Base-by-base conservation (phyloP, 2,329 filamentous ascomycete genomes). In the Aspergillus brasiliensis region DNA sequence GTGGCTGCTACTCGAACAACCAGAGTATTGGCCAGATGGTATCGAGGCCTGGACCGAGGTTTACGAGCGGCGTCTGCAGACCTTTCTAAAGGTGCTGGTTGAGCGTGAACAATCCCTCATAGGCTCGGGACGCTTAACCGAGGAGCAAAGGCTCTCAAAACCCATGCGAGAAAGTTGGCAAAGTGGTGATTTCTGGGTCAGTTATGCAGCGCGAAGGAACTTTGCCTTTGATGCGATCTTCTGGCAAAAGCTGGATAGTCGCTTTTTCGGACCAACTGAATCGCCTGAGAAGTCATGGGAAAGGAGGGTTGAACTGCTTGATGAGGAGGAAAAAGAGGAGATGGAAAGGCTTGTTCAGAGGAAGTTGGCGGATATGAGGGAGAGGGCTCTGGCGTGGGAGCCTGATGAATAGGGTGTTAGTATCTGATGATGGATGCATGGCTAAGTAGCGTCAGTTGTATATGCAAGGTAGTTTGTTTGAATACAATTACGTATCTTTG, bases 1-100 rank as follows among this genome's bases (percentile, higher is more conserved):
- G 65, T 71, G 69, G 69, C 63, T 71, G 5, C 56, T 71, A 2
- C 25, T 70, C 8, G 61, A 66, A 46, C 46, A 63, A 27, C 66
- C 68, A 0, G 68, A 71, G 38, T 63, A 64, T 28, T 71, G 67
- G 68, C 42, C 63, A 19, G 15, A 44, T 2, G 62, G 64, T 0
- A 51, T 71, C 10, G 59, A 67, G 0, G 63, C 58, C 44, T 71
- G 66, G 68, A 51, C 19, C 5, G 34, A 11, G 8, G 47, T 51
- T n/a, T 70, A 56, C 58, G 59, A 67, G 3, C 7, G 19, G 23
- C 57, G 58, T 10, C 61, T 70, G 2, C 7, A 58, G 10, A 64
- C 59, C 3, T 71, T 67, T 55, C 38, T 71, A 1, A 56, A 46
- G 21, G 66, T 44, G 1, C 25, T 68, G 15, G n/a, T 8, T 2